Base-by-base conservation (phyloP, 2,329 filamentous ascomycete species). In the Dendrostoma leiphaemia region DNA sequence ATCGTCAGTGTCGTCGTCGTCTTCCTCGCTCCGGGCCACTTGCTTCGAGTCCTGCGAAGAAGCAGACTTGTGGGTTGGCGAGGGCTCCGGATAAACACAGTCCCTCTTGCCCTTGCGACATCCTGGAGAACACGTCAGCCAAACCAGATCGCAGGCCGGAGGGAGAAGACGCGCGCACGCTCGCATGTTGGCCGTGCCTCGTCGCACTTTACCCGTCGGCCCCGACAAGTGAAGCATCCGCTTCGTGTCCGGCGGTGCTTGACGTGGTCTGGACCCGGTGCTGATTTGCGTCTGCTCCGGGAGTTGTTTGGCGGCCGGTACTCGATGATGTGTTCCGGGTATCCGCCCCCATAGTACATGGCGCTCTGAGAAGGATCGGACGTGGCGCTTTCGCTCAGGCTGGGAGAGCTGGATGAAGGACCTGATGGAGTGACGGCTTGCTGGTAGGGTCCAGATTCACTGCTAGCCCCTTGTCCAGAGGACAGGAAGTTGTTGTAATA, bases 191-290 rank as follows among this genome's bases (percentile, higher is more conserved):
- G 94, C 63, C 86, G 89, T 21, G 78, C 82, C 72, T 99, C 94
- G 68, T 97, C 94, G 69, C 94, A 99, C 89, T 88, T 97, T 48
- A 97, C 92, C 69, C 94, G 84, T 61, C 94, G 83, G 64, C 86
- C 87, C 56, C 94, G 83, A 71, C 94, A 99, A 44, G 92, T 97
- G 61, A 79, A 97, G 73, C 94, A 99, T 26, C 94, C 94, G 60
- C 91, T 97, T 63, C 94, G 82, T 40, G 94, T 97, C 62, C 94
- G 85, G 58, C 92, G 88, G 69, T 97, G 93, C 71, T 97, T 97
- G 62, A 95, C 88, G 65, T 89, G 86, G 58, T 95, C 89, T 45
- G 75, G 59, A 3, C 76, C 78, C 2, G 74, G 67, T 9, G 72
- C 64, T 1, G 79, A 80, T 60, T 82, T 83, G 53, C 79, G 75